phyloP scores from a whole-genome alignment of 495 filamentous ascomycete genomes.

The Aspergillus saccharolyticus region DNA sequence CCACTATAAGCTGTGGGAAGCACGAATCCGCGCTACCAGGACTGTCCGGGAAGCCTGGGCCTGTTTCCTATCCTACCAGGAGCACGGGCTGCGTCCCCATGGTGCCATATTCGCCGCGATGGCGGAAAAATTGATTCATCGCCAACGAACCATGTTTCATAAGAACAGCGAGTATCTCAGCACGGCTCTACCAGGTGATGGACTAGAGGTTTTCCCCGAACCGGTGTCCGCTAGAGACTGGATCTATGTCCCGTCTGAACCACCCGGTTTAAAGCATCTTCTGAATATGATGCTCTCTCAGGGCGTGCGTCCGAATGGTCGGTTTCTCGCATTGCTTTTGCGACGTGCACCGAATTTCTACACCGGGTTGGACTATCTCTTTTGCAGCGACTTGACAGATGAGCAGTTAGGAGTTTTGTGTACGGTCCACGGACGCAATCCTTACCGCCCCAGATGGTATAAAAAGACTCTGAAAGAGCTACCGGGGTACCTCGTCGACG shows the following conservation, averaged over 20 bases:
- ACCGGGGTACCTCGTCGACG: constrained; percentile 38
- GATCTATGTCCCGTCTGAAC: constrained; percentile 51
- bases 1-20: constrained; percentile 47
- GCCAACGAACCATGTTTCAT: constrained; percentile 31
- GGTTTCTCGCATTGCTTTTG: constrained; percentile 47
- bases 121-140: constrained; percentile 53
- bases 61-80: constrained; percentile 55
- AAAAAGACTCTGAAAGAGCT: constrained; percentile 26
- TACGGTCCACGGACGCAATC: constrained; percentile 20
- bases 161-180: constrained; percentile 18
- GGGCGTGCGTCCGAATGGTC: constrained; percentile 36
- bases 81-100: constrained; percentile 28
- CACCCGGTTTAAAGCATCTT: constrained; percentile 52
- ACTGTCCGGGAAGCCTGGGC: constrained; percentile 70
- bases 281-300: constrained; percentile 49
- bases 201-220: constrained; percentile 50
- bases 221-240: constrained; percentile 53
- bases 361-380: constrained; percentile 39
- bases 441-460: constrained; percentile 14
- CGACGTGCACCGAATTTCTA: constrained; percentile 34
- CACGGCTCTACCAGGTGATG: constrained; percentile 54
- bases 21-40: constrained; percentile 59
- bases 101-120: constrained; percentile 52
- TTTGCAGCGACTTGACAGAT: constrained; percentile 29
- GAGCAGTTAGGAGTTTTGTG: constrained; percentile 31